phyloP scores from a whole-genome alignment of 768 basidiomycete species.

The Tylopilus felleus region DNA sequence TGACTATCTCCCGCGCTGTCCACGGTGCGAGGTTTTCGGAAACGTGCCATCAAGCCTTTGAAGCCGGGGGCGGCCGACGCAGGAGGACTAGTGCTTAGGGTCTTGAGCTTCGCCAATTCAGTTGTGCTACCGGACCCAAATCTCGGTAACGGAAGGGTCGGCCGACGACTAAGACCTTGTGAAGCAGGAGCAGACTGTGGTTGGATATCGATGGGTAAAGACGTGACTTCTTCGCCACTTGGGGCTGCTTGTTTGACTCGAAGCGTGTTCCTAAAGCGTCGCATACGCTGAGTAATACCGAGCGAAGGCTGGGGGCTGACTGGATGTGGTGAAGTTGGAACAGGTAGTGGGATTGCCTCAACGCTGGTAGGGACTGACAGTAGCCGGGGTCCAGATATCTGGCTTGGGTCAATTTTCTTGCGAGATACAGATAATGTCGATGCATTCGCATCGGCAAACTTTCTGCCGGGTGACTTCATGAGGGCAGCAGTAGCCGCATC shows the following conservation, averaged over 20 bases:
- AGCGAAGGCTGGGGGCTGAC: conserved; percentile 40
- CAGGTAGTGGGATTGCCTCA: conserved; percentile 59
- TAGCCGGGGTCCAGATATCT: conserved; percentile 64
- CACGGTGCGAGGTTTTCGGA: conserved; percentile 43
- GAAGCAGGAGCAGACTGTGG: conserved; percentile 27
- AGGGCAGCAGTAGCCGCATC: conserved; percentile 65
- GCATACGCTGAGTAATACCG: conserved; percentile 67
- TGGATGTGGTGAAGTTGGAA: conserved; percentile 31
- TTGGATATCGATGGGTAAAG: conserved; percentile 42
- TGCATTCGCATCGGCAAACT: conserved; percentile 40
- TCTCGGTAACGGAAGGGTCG: conserved; percentile 49
- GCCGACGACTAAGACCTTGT: conserved; percentile 43
- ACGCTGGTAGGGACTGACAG: conserved; percentile 68
- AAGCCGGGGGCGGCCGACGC: conserved; percentile 70
- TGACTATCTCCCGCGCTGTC: conserved; percentile 28
- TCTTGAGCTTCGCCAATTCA: conserved; percentile 53
- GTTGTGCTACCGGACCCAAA: conserved; percentile 35
- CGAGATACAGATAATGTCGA: conserved; percentile 43
- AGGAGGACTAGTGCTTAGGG: conserved; percentile 57
- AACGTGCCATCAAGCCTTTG: conserved; percentile 79
- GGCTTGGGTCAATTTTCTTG: conserved; percentile 56
- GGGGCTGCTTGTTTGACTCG: conserved; percentile 48
- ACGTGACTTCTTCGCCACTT: conserved; percentile 49
- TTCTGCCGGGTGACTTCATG: conserved; percentile 45
- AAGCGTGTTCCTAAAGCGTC: conserved; percentile 65